Base-by-base conservation (phyloP, 2,329 filamentous ascomycete species). In the Byssoonygena ceratinophila region DNA sequence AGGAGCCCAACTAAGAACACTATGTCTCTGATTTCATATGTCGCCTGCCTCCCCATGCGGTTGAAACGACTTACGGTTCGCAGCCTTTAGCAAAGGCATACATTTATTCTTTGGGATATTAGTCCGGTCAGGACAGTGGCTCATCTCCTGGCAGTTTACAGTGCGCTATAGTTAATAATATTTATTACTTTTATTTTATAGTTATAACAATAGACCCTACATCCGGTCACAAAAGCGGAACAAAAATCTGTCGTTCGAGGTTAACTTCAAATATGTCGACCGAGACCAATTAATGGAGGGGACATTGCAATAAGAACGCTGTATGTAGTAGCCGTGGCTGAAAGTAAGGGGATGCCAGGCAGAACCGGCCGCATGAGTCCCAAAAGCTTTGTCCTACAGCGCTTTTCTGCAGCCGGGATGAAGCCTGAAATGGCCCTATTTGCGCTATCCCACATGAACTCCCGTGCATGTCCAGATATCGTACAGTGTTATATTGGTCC, bases 381-480 rank as follows among this genome's bases (percentile, higher is more conserved):
- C 4, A 9, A 9, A 29, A 29, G 16, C 6, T 18, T 7, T 36
- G 22, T 40, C 51, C 48, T 39, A 53, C 51, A 40, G 9, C 27
- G 32, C n/a, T 53, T 53, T 29, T 37, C 47, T 16, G 11, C 32
- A 11, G 32, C 14, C 40, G 32, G 8, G 16, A 57, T 52, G 25
- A 39, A 52, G n/a, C 52, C 56, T 3, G 57, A 54, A 9, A 31
- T n/a, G 14, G 37, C 46, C 7, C 45, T 32, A 14, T 60, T 57
- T 9, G 59, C 57, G 39, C 56, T 50, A 14, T 56, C 50, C 62
- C 61, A 64, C 61, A 73, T 68, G 31, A 66, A 61, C 7, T 54
- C 49, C n/a, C n/a, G n/a, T n/a, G n/a, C n/a, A n/a, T n/a, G n/a
- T n/a, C n/a, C n/a, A n/a, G n/a, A n/a, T n/a, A n/a, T n/a, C n/a